These are phyloP conservation scores for Hordeum vulgare DNA, from an alignment of 176 grass and related monocot genomes.

Conservation along the genomic window MorexV3_pseudomolecules_assembly NC_058518.1:340408801-340409300, in stretches of 20 bases:
- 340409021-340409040: not conserved
- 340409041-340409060: not conserved
- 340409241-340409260: not conserved
- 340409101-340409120: not conserved
- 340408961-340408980: not conserved
- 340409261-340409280: not conserved
- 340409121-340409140: not conserved
- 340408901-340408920: constrained; percentile 4
- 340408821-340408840: not conserved
- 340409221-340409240: not conserved
- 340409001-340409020: not conserved
- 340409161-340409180: not conserved
- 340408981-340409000: not conserved
- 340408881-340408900: constrained; percentile 1
- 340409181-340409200: not conserved
- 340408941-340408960: not conserved
- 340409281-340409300: not conserved
- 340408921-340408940: not conserved
- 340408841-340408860: not conserved
- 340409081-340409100: not conserved
- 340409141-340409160: not conserved
- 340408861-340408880: not conserved
- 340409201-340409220: not conserved
- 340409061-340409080: not conserved
- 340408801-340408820: constrained; percentile 13